Evolutionary conservation across 768 basidiomycete species (phyloP).

Genomic region (Collybia nuda): DNA sequence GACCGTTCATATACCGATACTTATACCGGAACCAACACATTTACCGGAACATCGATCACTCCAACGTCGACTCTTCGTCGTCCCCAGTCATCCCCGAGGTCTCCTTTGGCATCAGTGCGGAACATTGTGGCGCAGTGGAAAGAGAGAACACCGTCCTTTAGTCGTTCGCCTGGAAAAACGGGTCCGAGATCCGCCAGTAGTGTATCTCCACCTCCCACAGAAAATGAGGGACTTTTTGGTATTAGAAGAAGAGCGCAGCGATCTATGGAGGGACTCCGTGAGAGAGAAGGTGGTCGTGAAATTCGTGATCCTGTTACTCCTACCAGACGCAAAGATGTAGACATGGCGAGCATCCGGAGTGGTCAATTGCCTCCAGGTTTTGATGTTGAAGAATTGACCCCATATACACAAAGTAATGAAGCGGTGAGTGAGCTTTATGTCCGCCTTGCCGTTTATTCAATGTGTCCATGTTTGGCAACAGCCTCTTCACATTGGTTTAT

Average conservation of each 20-base stretch:
- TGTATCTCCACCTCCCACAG: conserved; percentile 30
- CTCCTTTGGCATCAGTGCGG: conserved; percentile 70
- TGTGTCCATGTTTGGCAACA: conserved; percentile 32
- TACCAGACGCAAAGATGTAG: conserved; percentile 19
- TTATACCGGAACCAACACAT: conserved; percentile 30
- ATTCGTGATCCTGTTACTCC: conserved; percentile 21
- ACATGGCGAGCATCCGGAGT: conserved; percentile 29
- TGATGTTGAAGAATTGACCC: conserved; percentile 43
- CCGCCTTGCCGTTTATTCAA: conserved; percentile 9
- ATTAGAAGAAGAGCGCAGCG: conserved; percentile 44
- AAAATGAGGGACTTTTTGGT: conserved; percentile 51
- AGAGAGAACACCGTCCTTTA: conserved; percentile 62
- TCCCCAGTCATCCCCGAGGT: conserved; percentile 65
- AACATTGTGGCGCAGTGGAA: conserved; percentile 84
- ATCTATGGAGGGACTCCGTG: conserved; percentile 33
- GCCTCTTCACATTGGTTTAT: conserved; percentile 82
- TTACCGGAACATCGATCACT: conserved; percentile 38
- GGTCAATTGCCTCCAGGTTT: conserved; percentile 39
- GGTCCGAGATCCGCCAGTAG: conserved; percentile 37
- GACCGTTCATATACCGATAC: conserved; percentile 36
- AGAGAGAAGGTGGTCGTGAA: conserved; percentile 23
- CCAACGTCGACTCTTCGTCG: conserved; percentile 59
- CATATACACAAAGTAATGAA: conserved; percentile 49
- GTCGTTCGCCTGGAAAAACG: conserved; percentile 30
- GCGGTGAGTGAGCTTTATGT: conserved; percentile 34